These are phyloP conservation scores for Acer campestre DNA, from an alignment of 345 rosid genomes.

Conservation along the genomic window DNA sequence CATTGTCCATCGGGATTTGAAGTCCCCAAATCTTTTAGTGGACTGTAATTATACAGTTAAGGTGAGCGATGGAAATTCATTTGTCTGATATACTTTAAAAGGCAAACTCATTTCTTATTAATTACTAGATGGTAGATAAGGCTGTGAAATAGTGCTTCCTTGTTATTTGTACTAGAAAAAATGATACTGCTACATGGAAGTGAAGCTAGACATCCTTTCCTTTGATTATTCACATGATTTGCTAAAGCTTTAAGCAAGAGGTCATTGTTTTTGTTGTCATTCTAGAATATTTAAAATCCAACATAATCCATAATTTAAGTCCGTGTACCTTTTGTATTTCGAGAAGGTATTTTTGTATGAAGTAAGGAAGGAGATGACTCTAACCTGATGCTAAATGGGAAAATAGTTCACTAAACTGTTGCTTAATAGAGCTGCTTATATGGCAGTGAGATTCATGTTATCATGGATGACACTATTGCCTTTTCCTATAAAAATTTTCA, in stretches of 20 bases:
- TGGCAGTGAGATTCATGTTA: not conserved
- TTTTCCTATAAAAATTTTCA: too few relatives aligned
- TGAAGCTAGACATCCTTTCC: not conserved
- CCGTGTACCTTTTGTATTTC: not conserved
- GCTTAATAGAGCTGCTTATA: not conserved
- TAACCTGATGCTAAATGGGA: not conserved
- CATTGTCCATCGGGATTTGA: conserved; percentile 60
- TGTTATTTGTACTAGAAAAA: not conserved
- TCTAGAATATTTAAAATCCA: not conserved
- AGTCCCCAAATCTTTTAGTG: conserved; percentile 59
- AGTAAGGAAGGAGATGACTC: not conserved
- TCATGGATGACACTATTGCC: not conserved
- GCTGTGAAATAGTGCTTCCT: conserved; percentile 1
- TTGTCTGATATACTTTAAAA: not conserved
- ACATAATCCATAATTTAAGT: not conserved
- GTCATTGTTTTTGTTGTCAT: not conserved
- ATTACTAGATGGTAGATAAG: not conserved
- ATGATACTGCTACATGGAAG: not conserved
- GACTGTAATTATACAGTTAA: conserved; percentile 53
- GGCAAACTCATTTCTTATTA: conserved; percentile 9
- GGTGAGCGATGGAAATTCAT: conserved; percentile 36
- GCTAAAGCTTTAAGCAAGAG: not conserved
- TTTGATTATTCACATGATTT: not conserved
- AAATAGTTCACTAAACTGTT: not conserved
- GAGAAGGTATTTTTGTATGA: not conserved